Percentiles rank a stretch among this genome's conserved stretches.
These are phyloP conservation scores for Tardiomyces blankii DNA, from an alignment of 1,139 yeast genomes.

Conservation along the genomic window DNA sequence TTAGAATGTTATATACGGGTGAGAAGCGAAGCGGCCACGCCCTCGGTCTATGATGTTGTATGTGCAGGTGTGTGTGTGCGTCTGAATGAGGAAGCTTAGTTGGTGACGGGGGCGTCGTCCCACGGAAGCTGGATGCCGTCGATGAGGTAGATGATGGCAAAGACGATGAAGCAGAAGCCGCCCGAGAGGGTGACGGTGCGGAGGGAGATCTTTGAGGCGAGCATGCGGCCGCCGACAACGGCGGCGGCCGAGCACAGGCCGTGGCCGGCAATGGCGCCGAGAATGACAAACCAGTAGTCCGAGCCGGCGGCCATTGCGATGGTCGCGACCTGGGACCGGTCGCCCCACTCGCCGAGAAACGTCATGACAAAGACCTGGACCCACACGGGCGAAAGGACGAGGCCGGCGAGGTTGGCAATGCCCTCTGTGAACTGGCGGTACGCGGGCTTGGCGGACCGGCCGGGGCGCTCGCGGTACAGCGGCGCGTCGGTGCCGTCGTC, in stretches of 20 bases:
- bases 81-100: neutral
- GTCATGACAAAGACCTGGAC: slow-evolving; percentile 94
- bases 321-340: slow-evolving; percentile 94
- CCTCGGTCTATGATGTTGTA: neutral
- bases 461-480: neutral
- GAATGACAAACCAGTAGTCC: slow-evolving; percentile 78
- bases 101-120: neutral
- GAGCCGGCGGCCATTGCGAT: slow-evolving; percentile 98
- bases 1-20: too few species aligned
- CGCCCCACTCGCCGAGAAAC: slow-evolving; percentile 98
- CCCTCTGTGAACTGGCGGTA: slow-evolving; percentile 20
- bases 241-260: slow-evolving; percentile 85
- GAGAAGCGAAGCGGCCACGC: neutral
- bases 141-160: slow-evolving; percentile 69
- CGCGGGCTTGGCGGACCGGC: slow-evolving; percentile 7
- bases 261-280: slow-evolving; percentile 89
- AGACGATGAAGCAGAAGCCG: slow-evolving; percentile 70
- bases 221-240: slow-evolving; percentile 83
- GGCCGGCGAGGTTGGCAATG: slow-evolving; percentile 42
- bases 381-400: slow-evolving; percentile 79
- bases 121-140: slow-evolving; percentile 21
- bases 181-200: slow-evolving; percentile 90
- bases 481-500: slow-evolving; percentile 15
- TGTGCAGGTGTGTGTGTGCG: neutral
- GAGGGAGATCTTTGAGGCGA: slow-evolving; percentile 85